Conservation (phyloP, 305 asterid species). For the Andrographis paniculata region DNA sequence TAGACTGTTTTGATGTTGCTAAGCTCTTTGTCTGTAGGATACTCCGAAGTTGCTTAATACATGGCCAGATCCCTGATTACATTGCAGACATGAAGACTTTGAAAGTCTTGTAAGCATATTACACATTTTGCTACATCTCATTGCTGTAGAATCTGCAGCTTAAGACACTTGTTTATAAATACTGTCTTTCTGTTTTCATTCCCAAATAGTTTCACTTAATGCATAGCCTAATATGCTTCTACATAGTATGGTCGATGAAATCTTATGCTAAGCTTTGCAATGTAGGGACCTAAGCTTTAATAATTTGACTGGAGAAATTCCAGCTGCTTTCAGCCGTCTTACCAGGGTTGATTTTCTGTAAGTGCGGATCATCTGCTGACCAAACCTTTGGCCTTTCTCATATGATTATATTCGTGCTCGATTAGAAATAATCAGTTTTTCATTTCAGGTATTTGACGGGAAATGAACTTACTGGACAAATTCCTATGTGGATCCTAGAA, state of each 20-base stretch:
- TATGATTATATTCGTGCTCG: constrained; percentile 9
- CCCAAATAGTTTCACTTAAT: not conserved
- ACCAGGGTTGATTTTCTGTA: constrained; percentile 65
- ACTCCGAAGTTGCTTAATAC: constrained; percentile 57
- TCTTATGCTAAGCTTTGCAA: constrained; percentile 13
- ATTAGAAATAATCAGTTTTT: constrained; percentile 6
- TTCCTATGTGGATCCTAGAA: constrained; percentile 57
- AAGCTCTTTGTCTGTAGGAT: constrained; percentile 33
- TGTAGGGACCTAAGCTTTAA: constrained; percentile 88
- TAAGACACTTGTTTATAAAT: not conserved
- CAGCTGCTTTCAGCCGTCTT: constrained; percentile 41
- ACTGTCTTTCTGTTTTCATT: not conserved
- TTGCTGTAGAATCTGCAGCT: not conserved
- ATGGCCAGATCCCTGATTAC: constrained; percentile 64
- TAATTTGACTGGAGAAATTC: constrained; percentile 67
- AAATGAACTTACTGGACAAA: constrained; percentile 61
- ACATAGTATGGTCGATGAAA: constrained; percentile 5
- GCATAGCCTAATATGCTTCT: not conserved
- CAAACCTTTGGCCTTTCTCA: no score
- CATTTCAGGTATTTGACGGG: constrained; percentile 54
- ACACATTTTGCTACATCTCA: not conserved
- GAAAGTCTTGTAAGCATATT: constrained; percentile 57
- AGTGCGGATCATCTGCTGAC: constrained; percentile 20
- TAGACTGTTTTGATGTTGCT: constrained; percentile 6
- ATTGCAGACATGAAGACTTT: constrained; percentile 54